Evolutionary conservation across 495 filamentous ascomycete genomes (phyloP), one percentile per base, ranked within the genome.

Genomic region (Polyplosphaeria fusca): DNA sequence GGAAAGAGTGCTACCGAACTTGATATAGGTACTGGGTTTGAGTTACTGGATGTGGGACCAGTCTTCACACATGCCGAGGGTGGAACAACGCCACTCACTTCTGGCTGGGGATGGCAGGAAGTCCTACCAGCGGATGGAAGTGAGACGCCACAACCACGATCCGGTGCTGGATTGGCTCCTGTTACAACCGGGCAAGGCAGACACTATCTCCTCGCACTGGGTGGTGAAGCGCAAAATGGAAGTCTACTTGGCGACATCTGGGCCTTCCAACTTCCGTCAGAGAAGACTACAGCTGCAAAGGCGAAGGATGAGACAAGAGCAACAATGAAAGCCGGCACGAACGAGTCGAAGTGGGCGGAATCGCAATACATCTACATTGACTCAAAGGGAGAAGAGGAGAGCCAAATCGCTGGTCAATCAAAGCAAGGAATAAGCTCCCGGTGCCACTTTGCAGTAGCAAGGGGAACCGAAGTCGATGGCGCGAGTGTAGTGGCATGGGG

Each of bases 231-330:
- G 5, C 51, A 55, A 12, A 38, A 25, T 7, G 12, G 32, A 7
- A 28, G 1, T 1, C 42, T 52, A 16, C 72, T 44, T 60, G 70
- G 65, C 19, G 68, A 70, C 48, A 58, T 70, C 38, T 71, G 68
- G 68, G 47, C 65, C 24, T 65, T 70, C 41, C 68, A 71, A 40
- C 52, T 86, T 7, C 70, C 78, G 59, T 67, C 76, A 0, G 70
- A 61, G 79, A 73, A 75, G 35, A 73, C 73, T 70, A 76, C 73
- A 5, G 70, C 75, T 9, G 80, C 81, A 5, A 73, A 71, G 40
- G 55, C 82, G 22, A 76, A 77, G 22, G 80, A 84, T 53, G 73
- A 74, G 7, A 50, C 58, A 32, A 46, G 63, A 22, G 7, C 41
- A 25, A 30, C 27, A 12, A 48, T 73, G 19, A 62, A 55, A 24